Conservation (phyloP, 1,139 yeast genomes). For the Torulaspora globosa region DNA sequence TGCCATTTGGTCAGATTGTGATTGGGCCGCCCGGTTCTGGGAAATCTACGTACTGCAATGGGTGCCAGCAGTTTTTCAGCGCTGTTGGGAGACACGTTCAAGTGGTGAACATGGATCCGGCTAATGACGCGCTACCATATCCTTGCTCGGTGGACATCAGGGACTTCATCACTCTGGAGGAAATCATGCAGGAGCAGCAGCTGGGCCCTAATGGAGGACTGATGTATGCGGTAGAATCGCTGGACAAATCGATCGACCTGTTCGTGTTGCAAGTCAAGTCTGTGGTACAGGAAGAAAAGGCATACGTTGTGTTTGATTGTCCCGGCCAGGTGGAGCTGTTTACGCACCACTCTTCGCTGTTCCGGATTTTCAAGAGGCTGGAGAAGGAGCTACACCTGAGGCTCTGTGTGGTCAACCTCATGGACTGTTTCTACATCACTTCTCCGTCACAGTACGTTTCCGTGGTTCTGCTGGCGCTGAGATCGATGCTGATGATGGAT, state of each 20-base stretch:
- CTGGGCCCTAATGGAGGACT: constrained; percentile 96
- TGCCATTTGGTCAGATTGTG: constrained; percentile 83
- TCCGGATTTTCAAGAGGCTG: constrained; percentile 64
- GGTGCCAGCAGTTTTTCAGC: constrained; percentile 83
- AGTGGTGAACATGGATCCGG: constrained; percentile 87
- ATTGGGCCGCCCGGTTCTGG: constrained; percentile 99
- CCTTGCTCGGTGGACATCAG: constrained; percentile 84
- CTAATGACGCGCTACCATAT: constrained; percentile 79
- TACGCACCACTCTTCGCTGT: constrained; percentile 83
- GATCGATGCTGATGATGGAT: constrained; percentile 91
- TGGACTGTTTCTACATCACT: constrained; percentile 81
- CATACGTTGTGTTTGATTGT: constrained; percentile 85
- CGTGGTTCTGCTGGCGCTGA: constrained; percentile 67
- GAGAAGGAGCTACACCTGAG: constrained; percentile 67
- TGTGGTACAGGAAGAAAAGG: constrained; percentile 55
- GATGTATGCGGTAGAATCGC: constrained; percentile 78
- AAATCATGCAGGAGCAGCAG: constrained; percentile 76
- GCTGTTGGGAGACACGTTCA: constrained; percentile 90
- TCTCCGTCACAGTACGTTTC: constrained; percentile 92
- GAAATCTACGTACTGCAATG: constrained; percentile 90
- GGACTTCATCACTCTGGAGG: constrained; percentile 82
- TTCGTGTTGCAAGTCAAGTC: constrained; percentile 57
- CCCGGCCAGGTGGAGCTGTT: constrained; percentile 97
- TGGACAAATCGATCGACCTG: constrained; percentile 52
- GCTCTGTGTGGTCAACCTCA: constrained; percentile 78